Evolutionary conservation across 1,284 basidiomycete genomes (phyloP), one percentile per base, ranked within the genome.

Genomic region (Ustilago sp.): DNA sequence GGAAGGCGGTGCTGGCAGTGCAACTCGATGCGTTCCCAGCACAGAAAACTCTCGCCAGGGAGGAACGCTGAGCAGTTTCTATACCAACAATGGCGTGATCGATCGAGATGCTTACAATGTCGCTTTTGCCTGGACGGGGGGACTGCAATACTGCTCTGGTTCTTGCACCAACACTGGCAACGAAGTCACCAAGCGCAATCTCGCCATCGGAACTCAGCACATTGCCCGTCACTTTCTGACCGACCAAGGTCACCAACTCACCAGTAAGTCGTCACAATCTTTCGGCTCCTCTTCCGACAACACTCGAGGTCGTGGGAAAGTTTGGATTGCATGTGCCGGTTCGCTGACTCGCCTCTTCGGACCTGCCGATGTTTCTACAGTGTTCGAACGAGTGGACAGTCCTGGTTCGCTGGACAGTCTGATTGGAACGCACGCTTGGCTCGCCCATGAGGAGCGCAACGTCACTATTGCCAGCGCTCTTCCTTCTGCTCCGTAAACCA

Each of bases 11-110:
- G 65, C 73, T 2, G 73, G 72, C 15, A 69, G 78, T 19, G 63
- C 77, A 1, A 80, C 78, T 2, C 74, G 80, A 36, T 81, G 80
- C 53, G 77, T 80, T 2, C 71, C 74, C 13, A 39, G 54, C 47
- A 69, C 73, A 39, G 77, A 81, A 32, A 81, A 81, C 69, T 62
- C 57, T 9, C 67, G 72, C 15, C 78, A 81, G 53, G 76, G 76
- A 19, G 76, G 74, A 31, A 76, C 69, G 7, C 62, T 78, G 2
- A 56, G 55, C 54, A 73, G 62, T 39, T 80, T 80, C 60, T 78
- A 80, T 65, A 69, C 70, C 38, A 59, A 55, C 57, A 68, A 68
- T 57, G 51, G 35, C 34, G 63, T 80, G 41, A 31, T 19, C 6
- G 63, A 77, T n/a, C 72, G 79, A 1, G 70, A 67, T 23, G 73